A percentile compares a stretch with the other conserved stretches of the same genome.
These are phyloP conservation scores for Debaryomyces robertsiae DNA, from an alignment of 1,139 yeast genomes.

Conservation along the genomic window DNA sequence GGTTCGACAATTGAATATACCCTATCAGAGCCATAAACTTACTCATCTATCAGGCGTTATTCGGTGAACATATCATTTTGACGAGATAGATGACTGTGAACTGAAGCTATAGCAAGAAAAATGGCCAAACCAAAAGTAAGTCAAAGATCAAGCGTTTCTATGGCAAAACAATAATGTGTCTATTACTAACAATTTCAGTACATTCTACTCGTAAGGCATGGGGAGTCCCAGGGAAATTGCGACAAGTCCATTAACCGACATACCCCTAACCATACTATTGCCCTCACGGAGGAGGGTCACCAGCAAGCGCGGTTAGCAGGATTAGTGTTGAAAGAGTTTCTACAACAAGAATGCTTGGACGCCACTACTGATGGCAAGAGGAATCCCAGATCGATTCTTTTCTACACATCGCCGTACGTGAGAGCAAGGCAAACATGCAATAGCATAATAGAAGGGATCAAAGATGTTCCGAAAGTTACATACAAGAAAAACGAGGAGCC, in stretches of 20 bases:
- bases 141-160: too few relatives aligned
- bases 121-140: constrained; percentile 67
- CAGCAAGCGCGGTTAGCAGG: constrained; percentile 74
- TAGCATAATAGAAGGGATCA: constrained; percentile 62
- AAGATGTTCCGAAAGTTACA: constrained; percentile 48
- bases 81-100: not conserved
- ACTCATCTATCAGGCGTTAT: too few relatives aligned
- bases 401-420: constrained; percentile 81
- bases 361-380: constrained; percentile 12
- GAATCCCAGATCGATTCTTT: constrained; percentile 44
- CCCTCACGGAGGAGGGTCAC: constrained; percentile 69
- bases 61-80: not conserved
- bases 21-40: constrained; percentile 1
- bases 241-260: constrained; percentile 77
- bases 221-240: constrained; percentile 86
- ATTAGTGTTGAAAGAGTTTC: constrained; percentile 49
- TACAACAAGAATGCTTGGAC: constrained; percentile 51
- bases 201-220: constrained; percentile 81
- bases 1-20: not conserved
- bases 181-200: constrained; percentile 43
- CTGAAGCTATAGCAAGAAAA: not conserved
- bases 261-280: constrained; percentile 78
- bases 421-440: constrained; percentile 82
- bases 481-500: constrained; percentile 79
- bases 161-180: too few relatives aligned